Percentiles rank a stretch among this genome's conserved stretches.
phyloP scores from a whole-genome alignment of 106 monocot species.

The Dactylorhiza incarnata region DNA sequence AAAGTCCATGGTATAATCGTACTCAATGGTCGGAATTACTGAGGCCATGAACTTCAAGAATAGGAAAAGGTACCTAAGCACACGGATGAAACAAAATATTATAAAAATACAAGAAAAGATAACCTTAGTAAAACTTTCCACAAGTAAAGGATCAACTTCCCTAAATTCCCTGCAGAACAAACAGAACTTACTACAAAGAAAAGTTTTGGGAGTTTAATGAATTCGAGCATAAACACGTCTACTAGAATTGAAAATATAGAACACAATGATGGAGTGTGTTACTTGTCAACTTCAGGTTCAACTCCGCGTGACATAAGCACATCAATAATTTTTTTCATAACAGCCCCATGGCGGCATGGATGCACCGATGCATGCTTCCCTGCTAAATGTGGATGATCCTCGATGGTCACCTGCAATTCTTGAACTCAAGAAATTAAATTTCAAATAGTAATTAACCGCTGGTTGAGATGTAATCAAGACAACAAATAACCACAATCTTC shows the following conservation, averaged over 20 bases:
- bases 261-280: conserved; percentile 14
- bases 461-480: not conserved
- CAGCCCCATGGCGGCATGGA: conserved; percentile 90
- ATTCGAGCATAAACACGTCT: not conserved
- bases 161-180: not conserved
- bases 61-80: conserved; percentile 81
- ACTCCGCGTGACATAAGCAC: conserved; percentile 87
- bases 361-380: conserved; percentile 99
- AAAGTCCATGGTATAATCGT: conserved; percentile 98
- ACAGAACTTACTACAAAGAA: not conserved
- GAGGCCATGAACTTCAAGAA: conserved; percentile 98
- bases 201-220: not conserved
- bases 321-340: conserved; percentile 99
- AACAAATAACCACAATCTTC: conserved; percentile 8
- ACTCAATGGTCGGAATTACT: conserved; percentile 95
- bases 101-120: not conserved
- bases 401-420: conserved; percentile 83
- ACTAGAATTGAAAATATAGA: not conserved
- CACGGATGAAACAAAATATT: not conserved
- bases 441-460: not conserved
- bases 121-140: not conserved
- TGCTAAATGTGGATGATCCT: conserved; percentile 95
- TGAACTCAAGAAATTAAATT: not conserved
- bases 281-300: conserved; percentile 99
- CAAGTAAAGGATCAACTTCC: not conserved